Evolutionary conservation across 352 stramenopile genomes (phyloP).

Genomic region (Phytophthora podocarpi): DNA sequence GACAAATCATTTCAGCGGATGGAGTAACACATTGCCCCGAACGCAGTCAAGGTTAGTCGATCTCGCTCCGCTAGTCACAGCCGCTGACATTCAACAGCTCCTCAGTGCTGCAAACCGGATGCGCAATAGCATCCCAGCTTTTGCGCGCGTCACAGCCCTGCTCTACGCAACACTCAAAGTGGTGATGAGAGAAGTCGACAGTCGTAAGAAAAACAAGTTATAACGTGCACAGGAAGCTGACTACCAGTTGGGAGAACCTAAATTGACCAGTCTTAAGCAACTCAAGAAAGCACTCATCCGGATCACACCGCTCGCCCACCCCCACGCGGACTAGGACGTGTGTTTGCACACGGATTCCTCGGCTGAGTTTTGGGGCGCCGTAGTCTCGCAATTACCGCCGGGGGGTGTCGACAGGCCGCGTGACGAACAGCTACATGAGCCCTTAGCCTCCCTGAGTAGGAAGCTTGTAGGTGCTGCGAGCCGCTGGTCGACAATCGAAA

Average conservation of each 20-base stretch:
- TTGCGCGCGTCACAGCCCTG: conserved; percentile 11
- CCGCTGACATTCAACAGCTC: conserved; percentile 1
- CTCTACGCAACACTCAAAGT: conserved; percentile 20
- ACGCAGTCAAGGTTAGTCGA: conserved; percentile 16
- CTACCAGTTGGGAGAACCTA: conserved; percentile 12
- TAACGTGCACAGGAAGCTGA: neutral
- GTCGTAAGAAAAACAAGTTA: conserved; percentile 28
- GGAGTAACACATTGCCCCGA: conserved; percentile 12
- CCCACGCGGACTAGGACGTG: conserved; percentile 2
- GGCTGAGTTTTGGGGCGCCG: conserved; percentile 18
- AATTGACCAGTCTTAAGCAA: neutral
- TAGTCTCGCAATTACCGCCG: conserved; percentile 13
- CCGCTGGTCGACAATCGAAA: neutral
- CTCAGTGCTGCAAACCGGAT: conserved; percentile 3
- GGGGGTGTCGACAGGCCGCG: conserved; percentile 12
- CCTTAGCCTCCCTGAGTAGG: neutral
- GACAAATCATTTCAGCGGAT: conserved; percentile 11
- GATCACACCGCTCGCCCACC: conserved; percentile 32
- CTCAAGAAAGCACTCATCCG: neutral
- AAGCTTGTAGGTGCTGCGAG: neutral
- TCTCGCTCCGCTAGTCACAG: neutral
- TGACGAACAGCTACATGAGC: neutral
- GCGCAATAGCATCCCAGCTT: conserved; percentile 23
- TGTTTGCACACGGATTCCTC: conserved; percentile 34
- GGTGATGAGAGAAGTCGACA: conserved; percentile 3